A percentile compares a stretch with the other conserved stretches of the same genome.
Conservation (phyloP, 345 rosid species). For the Populus nigra region DNA sequence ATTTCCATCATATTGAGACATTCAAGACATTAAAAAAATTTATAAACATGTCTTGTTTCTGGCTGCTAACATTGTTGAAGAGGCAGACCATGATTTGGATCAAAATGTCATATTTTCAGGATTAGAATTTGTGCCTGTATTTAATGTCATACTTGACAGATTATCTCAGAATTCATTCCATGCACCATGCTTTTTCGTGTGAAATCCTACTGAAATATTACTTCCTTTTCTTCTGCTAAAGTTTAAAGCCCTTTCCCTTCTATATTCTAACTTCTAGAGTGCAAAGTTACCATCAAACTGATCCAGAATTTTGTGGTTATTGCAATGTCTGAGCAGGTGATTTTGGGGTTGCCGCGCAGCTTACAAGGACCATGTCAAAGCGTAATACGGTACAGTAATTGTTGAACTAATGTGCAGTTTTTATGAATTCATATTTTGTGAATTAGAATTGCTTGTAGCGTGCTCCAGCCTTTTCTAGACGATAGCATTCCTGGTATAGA, state of each 20-base stretch:
- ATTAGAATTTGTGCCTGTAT: not conserved
- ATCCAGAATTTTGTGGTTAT: slow-evolving; percentile 7
- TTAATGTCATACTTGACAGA: not conserved
- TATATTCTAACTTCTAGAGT: not conserved
- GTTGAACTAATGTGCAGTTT: not conserved
- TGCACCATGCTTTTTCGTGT: too few relatives aligned
- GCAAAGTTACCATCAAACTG: not conserved
- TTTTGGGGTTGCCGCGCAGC: slow-evolving; percentile 99
- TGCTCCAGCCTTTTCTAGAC: not conserved
- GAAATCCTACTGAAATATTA: not conserved
- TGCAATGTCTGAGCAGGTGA: slow-evolving; percentile 60
- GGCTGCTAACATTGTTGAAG: not conserved
- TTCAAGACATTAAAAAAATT: not conserved
- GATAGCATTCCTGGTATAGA: not conserved
- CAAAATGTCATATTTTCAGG: not conserved
- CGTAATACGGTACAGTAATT: slow-evolving; percentile 70
- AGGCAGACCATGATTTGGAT: not conserved
- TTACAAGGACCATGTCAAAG: slow-evolving; percentile 98
- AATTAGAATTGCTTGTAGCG: not conserved
- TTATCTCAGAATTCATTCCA: not conserved
- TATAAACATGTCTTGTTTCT: not conserved
- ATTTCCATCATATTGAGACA: not conserved
- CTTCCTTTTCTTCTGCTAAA: not conserved
- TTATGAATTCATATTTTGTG: not conserved
- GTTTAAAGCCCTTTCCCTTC: not conserved